phyloP scores from a whole-genome alignment of 75 land plant species.

The Isoetes taiwanensis region DNA sequence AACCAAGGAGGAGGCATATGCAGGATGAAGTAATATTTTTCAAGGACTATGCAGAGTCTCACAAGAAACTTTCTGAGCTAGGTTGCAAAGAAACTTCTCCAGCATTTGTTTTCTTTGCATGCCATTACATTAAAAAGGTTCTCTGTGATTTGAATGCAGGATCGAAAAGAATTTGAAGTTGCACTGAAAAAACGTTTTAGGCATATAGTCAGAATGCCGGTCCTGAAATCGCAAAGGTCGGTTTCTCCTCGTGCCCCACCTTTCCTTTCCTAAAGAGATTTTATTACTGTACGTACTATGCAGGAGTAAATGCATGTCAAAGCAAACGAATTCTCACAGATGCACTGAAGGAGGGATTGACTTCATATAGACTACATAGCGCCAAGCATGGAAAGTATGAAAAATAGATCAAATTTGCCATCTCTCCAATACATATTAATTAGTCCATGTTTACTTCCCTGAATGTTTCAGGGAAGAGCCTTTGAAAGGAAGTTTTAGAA shows the following conservation, averaged over 20 bases:
- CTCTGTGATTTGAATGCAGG: too few species aligned
- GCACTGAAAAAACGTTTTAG: conserved; percentile 63
- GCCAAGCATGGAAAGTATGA: conserved; percentile 68
- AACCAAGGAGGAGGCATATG: too few species aligned
- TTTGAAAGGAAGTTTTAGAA: conserved; percentile 53
- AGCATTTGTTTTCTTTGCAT: too few species aligned
- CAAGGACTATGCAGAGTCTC: conserved; percentile 77
- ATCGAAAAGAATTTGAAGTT: conserved; percentile 68
- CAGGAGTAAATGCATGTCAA: too few species aligned
- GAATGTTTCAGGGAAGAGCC: conserved; percentile 46
- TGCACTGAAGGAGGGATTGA: conserved; percentile 62
- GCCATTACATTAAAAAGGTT: too few species aligned
- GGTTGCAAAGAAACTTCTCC: conserved; percentile 31
- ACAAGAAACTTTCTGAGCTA: conserved; percentile 91
- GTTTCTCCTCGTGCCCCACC: too few species aligned
- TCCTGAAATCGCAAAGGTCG: conserved; percentile 70
- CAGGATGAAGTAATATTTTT: conserved; percentile 96
- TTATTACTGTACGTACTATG: too few species aligned
- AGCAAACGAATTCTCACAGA: too few species aligned
- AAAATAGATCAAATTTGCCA: too few species aligned
- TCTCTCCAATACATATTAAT: too few species aligned
- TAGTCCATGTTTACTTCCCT: too few species aligned
- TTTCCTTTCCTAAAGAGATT: too few species aligned
- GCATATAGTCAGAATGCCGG: conserved; percentile 63
- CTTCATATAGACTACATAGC: conserved; percentile 48